Base-by-base conservation (phyloP, 108 stramenopile species). In the Cyclotella atomus region DNA sequence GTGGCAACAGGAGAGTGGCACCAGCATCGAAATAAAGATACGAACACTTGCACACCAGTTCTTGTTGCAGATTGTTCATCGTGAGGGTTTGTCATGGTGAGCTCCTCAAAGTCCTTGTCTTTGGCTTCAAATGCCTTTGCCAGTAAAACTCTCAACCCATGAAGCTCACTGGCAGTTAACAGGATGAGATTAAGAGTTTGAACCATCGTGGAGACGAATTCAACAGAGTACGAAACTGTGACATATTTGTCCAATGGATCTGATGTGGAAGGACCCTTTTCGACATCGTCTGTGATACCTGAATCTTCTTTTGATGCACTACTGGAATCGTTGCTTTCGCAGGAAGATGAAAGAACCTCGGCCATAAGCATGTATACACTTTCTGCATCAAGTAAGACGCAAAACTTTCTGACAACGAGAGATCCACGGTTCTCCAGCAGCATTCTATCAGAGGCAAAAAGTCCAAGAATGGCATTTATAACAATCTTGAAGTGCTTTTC, bases 101-200 rank as follows among this genome's bases (percentile, higher is more conserved):
- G 46, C 25, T 76, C 75, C 19, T 59, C 57, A 45, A 36, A 54
- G 47, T 76, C 75, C 25, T 14, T 30, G 49, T 63, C 73, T 32
- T 29, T 59, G 9, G n/a, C 10, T 29, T 70, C 74, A 60, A 89
- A 85, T 21, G 79, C 75, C n/a, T 68, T 61, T 53, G 88, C 77
- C 28, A 97, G 83, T 17, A 83, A 71, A 8, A 80, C 82, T 28
- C 99, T 83, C 32, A 99, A 65, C 43, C 92, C 95, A n/a, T 88
- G 86, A 19, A 99, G 80, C 79, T 99, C 99, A 23, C 88, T 86
- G 8, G 97, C 97, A 23, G 99, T 99, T 19, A 99, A 84, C 21
- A 99, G 78, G 55, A 99, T 97, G 16, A 99, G 83, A 69, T 96
- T 98, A 24, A 99, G 92, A 8, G 97, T 96, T 83, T 99, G 97